These are phyloP conservation scores for Solanum appendiculatum DNA, from an alignment of 257 asterid species.

Conservation along the genomic window DNA sequence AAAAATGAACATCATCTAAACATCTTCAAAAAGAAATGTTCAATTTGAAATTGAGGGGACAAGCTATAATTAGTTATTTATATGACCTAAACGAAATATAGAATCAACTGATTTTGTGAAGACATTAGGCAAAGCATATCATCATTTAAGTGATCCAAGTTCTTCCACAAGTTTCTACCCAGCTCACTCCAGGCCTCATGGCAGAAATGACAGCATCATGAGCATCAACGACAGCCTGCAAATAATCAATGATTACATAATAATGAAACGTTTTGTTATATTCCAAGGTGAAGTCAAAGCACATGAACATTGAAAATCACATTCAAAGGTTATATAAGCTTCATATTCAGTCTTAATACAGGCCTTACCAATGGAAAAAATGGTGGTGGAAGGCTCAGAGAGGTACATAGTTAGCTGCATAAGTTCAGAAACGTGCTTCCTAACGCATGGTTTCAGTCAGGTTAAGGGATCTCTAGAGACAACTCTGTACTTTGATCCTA, in stretches of 20 bases:
- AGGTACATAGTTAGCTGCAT: not conserved
- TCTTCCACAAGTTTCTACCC: conserved; percentile 28
- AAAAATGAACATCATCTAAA: not conserved
- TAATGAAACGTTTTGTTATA: not conserved
- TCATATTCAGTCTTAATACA: not conserved
- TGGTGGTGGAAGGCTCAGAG: not conserved
- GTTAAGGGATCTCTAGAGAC: not conserved
- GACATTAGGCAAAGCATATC: not conserved
- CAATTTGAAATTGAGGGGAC: not conserved
- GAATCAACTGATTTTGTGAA: not conserved
- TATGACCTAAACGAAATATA: not conserved
- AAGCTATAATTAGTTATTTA: not conserved
- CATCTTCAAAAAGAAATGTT: not conserved
- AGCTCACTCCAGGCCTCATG: conserved; percentile 81
- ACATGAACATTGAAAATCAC: not conserved
- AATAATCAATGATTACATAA: not conserved
- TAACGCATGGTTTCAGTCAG: not conserved
- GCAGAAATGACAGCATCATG: conserved; percentile 89
- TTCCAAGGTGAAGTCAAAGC: not conserved
- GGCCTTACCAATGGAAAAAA: not conserved
- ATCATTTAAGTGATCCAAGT: not conserved
- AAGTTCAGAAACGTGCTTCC: not conserved
- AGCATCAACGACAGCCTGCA: conserved; percentile 92
- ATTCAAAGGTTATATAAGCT: not conserved
- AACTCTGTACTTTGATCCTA: not conserved